Evolutionary conservation across 2,329 filamentous ascomycete genomes (phyloP), one percentile per base, ranked within the genome.

Genomic region (Colletotrichum sp.): DNA sequence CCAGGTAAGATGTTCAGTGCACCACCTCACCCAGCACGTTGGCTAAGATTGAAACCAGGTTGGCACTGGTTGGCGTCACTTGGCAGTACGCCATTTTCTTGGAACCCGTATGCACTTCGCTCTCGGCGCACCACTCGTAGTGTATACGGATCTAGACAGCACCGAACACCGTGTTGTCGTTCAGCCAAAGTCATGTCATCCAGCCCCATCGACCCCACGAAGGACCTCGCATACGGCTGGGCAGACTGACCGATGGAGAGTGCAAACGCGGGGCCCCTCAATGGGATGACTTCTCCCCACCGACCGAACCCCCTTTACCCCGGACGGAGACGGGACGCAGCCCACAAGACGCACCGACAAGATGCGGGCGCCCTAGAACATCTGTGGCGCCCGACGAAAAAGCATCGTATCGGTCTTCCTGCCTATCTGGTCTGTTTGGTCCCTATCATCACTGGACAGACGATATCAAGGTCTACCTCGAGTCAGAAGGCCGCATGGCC

Each of bases 401-500:
- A 72, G 14, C 9, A n/a, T 30, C 24, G n/a, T 12, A 13, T 36
- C 57, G 64, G 73, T 26, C 28, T 10, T 66, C 14, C 18, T 52
- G 14, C 39, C 59, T 69, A 48, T 68, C 59, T 39, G 13, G 48
- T 64, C 48, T 2, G 48, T 36, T 26, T 65, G 18, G 26, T 13
- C 2, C n/a, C n/a, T 26, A 28, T 65, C 21, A 55, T 65, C 21
- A 60, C 32, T 60, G 34, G 64, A 65, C 7, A 32, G 61, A 55
- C 36, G 16, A 26, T 30, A 9, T 30, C 4, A 63, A 30, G 24
- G 12, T 14, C 13, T 8, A 18, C 36, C 39, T 60, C 74, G 74
- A 76, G 64, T 76, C 74, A 76, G 67, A 60, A 68, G 36, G 59
- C 28, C 65, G 65, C 74, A 73, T 65, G 18, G 70, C 74, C 74